phyloP scores from a whole-genome alignment of 208 protist species.

The Trypanosomatidae sp. region DNA sequence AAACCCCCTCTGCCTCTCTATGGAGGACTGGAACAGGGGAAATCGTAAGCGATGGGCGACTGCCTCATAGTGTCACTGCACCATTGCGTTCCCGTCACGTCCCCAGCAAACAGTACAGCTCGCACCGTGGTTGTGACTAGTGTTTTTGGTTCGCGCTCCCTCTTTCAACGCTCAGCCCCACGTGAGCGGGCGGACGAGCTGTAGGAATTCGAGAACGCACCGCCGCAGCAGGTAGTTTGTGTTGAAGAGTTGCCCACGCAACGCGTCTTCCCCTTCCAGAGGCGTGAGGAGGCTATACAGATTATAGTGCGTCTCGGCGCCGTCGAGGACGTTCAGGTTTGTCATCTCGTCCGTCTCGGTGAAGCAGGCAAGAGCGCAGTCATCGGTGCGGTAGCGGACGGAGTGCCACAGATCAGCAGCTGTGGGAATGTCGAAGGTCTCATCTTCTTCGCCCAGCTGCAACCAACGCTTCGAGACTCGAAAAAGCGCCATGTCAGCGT shows the following conservation, averaged over 20 bases:
- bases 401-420: constrained; percentile 50
- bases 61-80: not conserved
- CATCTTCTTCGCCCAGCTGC: constrained; percentile 40
- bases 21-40: not conserved
- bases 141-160: not conserved
- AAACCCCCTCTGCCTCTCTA: not conserved
- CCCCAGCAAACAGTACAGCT: not conserved
- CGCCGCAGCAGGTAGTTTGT: constrained; percentile 87
- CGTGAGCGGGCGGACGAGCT: constrained; percentile 75
- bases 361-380: constrained; percentile 65
- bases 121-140: not conserved
- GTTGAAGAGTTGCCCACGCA: constrained; percentile 45
- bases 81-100: not conserved
- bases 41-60: not conserved
- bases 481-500: constrained; percentile 87
- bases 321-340: constrained; percentile 56
- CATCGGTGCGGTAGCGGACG: constrained; percentile 75
- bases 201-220: constrained; percentile 78
- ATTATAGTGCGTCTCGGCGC: constrained; percentile 79
- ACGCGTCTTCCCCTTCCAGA: constrained; percentile 53
- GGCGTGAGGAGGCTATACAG: constrained; percentile 68
- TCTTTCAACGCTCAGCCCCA: constrained; percentile 63
- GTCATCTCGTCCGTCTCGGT: constrained; percentile 52
- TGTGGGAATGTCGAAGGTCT: constrained; percentile 34
- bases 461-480: constrained; percentile 67